Percentiles rank a stretch among this genome's conserved stretches.
These are phyloP conservation scores for Viridothelium virens DNA, from an alignment of 495 filamentous ascomycete genomes.

Conservation along the genomic window DNA sequence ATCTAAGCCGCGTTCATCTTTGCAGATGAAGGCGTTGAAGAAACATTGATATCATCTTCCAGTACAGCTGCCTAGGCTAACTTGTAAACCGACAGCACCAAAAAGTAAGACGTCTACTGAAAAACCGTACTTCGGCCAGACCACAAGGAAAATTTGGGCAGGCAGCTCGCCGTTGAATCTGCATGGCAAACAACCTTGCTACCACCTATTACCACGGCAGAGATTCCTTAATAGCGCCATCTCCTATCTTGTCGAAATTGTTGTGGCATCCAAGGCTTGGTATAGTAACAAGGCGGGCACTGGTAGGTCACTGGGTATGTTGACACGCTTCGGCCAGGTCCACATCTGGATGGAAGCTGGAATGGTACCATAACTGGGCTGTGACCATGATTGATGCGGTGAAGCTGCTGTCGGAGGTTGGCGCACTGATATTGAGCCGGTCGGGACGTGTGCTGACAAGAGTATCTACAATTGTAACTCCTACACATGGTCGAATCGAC, in stretches of 20 bases:
- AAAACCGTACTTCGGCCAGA: too few relatives aligned
- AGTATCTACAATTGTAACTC: constrained; percentile 4
- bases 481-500: neutral
- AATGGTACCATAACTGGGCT: neutral
- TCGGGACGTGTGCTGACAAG: neutral
- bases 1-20: too few relatives aligned
- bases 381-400: neutral
- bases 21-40: too few relatives aligned
- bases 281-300: neutral
- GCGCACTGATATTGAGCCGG: constrained; percentile 1
- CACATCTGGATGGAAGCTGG: neutral
- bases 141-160: too few relatives aligned
- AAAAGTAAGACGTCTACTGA: too few relatives aligned
- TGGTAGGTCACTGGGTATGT: neutral
- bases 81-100: too few relatives aligned
- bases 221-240: neutral
- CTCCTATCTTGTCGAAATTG: constrained; percentile 3
- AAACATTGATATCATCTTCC: too few relatives aligned
- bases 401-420: neutral
- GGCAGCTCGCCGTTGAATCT: too few relatives aligned
- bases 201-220: too few relatives aligned
- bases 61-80: too few relatives aligned
- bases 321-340: neutral
- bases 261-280: neutral
- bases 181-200: too few relatives aligned